Evolutionary conservation across 192 early-diverging fungal species (phyloP).

Genomic region (Backusella sp.): DNA sequence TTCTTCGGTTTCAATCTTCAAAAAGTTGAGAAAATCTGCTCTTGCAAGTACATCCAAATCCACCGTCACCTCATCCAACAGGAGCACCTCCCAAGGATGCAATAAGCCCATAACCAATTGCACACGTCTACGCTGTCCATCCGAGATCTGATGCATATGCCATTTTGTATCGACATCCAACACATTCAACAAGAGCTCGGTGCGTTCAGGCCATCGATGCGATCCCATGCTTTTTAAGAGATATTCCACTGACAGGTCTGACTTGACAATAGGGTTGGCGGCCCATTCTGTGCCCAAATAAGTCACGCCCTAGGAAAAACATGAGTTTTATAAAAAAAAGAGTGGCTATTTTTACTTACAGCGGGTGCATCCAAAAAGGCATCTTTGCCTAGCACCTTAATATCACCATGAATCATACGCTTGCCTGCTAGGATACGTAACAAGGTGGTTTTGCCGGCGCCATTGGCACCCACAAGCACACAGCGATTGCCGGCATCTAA

Average conservation of each 20-base stretch:
- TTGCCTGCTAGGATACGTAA: slow-evolving; percentile 73
- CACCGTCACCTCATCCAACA: slow-evolving; percentile 80
- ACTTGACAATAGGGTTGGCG: slow-evolving; percentile 65
- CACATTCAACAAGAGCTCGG: slow-evolving; percentile 60
- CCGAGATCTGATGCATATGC: slow-evolving; percentile 70
- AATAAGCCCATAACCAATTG: slow-evolving; percentile 77
- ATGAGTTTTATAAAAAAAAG: no score
- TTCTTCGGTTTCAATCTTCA: slow-evolving; percentile 61
- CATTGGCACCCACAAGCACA: slow-evolving; percentile 78
- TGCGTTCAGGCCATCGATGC: slow-evolving; percentile 56
- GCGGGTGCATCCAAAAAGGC: slow-evolving; percentile 61
- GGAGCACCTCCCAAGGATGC: slow-evolving; percentile 63
- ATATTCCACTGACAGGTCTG: slow-evolving; percentile 65
- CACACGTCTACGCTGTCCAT: slow-evolving; percentile 61
- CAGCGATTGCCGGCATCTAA: slow-evolving; percentile 58
- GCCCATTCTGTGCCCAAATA: slow-evolving; percentile 85
- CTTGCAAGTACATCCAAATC: slow-evolving; percentile 81
- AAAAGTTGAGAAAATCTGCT: slow-evolving; percentile 60
- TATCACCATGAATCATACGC: slow-evolving; percentile 49
- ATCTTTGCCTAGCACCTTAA: slow-evolving; percentile 61
- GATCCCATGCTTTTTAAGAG: slow-evolving; percentile 66
- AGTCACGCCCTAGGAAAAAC: slow-evolving; percentile 49
- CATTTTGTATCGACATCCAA: slow-evolving; percentile 66
- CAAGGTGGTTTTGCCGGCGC: slow-evolving; percentile 68
- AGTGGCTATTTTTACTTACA: slow-evolving; percentile 25